Evolutionary conservation across 2,329 filamentous ascomycete genomes (phyloP).

Genomic region (Phialemonium atrogriseum): DNA sequence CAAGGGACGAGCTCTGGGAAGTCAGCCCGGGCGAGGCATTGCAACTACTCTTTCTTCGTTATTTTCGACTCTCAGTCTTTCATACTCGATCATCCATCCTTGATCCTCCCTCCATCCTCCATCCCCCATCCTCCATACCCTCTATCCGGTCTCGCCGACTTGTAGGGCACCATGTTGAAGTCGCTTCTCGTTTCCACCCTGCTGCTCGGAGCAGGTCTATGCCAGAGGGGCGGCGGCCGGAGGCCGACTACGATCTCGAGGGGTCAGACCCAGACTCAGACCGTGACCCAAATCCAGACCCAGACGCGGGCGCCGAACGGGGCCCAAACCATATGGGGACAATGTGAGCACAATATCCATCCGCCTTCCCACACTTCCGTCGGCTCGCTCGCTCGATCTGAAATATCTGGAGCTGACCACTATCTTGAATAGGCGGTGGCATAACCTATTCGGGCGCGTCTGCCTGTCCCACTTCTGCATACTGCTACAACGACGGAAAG

Average conservation of each 20-base stretch:
- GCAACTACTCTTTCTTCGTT: too few species aligned
- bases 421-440: conserved; percentile 17
- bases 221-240: conserved; percentile 10
- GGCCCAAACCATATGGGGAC: conserved; percentile 11
- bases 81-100: too few species aligned
- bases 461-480: conserved; percentile 11
- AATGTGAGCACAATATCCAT: conserved; percentile 8
- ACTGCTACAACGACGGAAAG: conserved; percentile 15
- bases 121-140: too few species aligned
- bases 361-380: background rate
- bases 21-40: conserved; percentile 11
- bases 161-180: conserved; percentile 12
- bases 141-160: too few species aligned
- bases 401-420: background rate
- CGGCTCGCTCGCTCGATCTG: background rate
- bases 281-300: too few species aligned
- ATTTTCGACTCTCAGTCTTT: too few species aligned
- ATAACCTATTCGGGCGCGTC: conserved; percentile 9
- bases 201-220: conserved; percentile 7
- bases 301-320: too few species aligned
- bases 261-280: background rate
- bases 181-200: conserved; percentile 6
- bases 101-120: too few species aligned
- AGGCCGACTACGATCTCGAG: background rate
- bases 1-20: conserved; percentile 2